Percentiles rank a stretch among this genome's conserved stretches.
Evolutionary conservation across 768 basidiomycete genomes (phyloP).

Genomic region (Leccinum boreale): DNA sequence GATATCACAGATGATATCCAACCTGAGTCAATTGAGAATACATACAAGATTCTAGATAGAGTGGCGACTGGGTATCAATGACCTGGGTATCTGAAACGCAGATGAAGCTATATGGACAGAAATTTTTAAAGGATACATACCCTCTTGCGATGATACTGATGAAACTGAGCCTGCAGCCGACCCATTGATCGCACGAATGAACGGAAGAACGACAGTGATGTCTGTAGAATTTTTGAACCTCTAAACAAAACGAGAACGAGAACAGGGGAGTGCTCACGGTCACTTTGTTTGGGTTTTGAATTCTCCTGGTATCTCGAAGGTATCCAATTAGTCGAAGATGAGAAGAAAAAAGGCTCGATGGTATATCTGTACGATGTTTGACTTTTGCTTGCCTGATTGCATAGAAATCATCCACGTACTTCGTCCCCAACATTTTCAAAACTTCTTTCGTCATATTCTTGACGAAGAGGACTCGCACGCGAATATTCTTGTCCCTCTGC

Average conservation of each 20-base stretch:
- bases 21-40: not conserved
- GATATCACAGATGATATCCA: slow-evolving; percentile 1
- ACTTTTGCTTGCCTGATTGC: not conserved
- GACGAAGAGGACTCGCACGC: slow-evolving; percentile 49
- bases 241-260: slow-evolving; percentile 11
- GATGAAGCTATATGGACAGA: not conserved
- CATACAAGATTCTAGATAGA: slow-evolving; percentile 35
- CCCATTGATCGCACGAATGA: slow-evolving; percentile 39
- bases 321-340: slow-evolving; percentile 63
- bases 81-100: slow-evolving; percentile 19
- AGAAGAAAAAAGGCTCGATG: slow-evolving; percentile 65
- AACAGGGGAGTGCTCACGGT: slow-evolving; percentile 45
- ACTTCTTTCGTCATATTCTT: slow-evolving; percentile 48
- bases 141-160: slow-evolving; percentile 2
- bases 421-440: slow-evolving; percentile 55
- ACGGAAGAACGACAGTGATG: slow-evolving; percentile 54
- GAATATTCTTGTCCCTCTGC: slow-evolving; percentile 34
- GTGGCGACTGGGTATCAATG: slow-evolving; percentile 54
- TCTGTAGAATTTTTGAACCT: slow-evolving; percentile 33
- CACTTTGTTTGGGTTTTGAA: slow-evolving; percentile 36
- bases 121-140: not conserved
- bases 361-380: slow-evolving; percentile 36
- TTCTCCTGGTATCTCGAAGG: slow-evolving; percentile 63
- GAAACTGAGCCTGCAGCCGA: not conserved
- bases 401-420: slow-evolving; percentile 29